Base-by-base conservation (phyloP, 371 early-diverging fungal genomes). In the Actinomucor elegans region DNA sequence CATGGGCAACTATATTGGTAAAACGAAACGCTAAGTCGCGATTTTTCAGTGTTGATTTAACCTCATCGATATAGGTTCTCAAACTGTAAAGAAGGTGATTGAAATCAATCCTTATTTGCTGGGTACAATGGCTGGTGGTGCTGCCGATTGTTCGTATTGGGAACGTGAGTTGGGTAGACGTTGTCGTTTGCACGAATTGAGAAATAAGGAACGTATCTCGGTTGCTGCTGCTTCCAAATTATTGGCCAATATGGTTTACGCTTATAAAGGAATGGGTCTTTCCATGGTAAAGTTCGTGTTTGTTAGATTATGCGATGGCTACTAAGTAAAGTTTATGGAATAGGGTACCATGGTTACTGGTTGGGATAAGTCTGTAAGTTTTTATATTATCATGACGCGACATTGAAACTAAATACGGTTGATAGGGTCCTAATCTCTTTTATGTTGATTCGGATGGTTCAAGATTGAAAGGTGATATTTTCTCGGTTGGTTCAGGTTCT, bases 51-150 rank as follows among this genome's bases (percentile, higher is more conserved):
- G n/a, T n/a, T n/a, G n/a, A n/a, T n/a, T n/a, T n/a, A n/a, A n/a
- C n/a, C n/a, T 35, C 0, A 40, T 5, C 8, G 26, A 4, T 31
- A 37, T 76, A 92, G 98, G 98, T 32, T 96, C 98, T 15, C 96
- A 96, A 74, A 91, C 93, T 24, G 99, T 99, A 24, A 97, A 99
- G 63, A 99, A 99, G 81, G 96, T 99, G 18, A 99, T 99, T 68
- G 98, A 99, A 74, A 98, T 99, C 66, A 99, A 99, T 75, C 96
- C 96, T 35, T 97, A 97, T 73, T 80, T 99, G 44, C 83, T 99
- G 56, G 99, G 99, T 38, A 99, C 99, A 20, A 97, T 99, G 98
- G 99, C 99, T 33, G 99, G 99, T 57, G 99, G 99, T 77, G 99
- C 99, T 23, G 99, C 99, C n/a, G 99, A 99, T 73, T 99, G 99